Conservation (phyloP, 208 protist genomes). For the Sergeia podlipaevii region DNA sequence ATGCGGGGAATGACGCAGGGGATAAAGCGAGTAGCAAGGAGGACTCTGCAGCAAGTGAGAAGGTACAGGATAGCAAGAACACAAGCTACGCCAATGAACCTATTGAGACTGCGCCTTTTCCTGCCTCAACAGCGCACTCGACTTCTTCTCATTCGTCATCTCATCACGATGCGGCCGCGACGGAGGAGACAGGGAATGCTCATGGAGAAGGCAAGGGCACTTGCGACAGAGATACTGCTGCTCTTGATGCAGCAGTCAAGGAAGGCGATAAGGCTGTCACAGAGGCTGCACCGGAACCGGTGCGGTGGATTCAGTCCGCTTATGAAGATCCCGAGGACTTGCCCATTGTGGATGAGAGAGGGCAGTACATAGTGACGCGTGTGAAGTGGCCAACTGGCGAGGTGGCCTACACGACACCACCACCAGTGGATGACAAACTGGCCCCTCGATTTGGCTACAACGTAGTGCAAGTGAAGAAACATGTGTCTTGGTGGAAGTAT, state of each 20-base stretch:
- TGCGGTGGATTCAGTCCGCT: slow-evolving; percentile 63
- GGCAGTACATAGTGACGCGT: slow-evolving; percentile 80
- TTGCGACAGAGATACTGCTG: neutral
- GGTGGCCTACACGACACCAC: slow-evolving; percentile 72
- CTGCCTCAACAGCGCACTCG: too few relatives aligned
- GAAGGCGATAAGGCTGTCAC: slow-evolving; percentile 3
- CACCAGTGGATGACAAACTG: slow-evolving; percentile 61
- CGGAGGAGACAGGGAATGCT: too few relatives aligned
- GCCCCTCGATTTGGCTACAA: slow-evolving; percentile 85
- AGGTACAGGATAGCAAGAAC: too few relatives aligned
- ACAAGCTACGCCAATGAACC: too few relatives aligned
- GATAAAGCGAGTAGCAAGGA: too few relatives aligned
- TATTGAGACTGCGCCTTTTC: too few relatives aligned
- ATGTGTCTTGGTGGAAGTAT: slow-evolving; percentile 88
- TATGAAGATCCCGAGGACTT: slow-evolving; percentile 34
- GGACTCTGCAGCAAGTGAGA: too few relatives aligned
- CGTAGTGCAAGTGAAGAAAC: slow-evolving; percentile 82
- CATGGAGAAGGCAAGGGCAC: too few relatives aligned
- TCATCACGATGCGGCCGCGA: too few relatives aligned
- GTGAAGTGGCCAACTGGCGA: slow-evolving; percentile 85
- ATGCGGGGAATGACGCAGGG: too few relatives aligned
- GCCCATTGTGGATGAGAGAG: slow-evolving; percentile 68
- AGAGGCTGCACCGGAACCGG: slow-evolving; percentile 36
- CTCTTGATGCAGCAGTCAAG: neutral
- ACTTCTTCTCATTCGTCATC: too few relatives aligned